These are phyloP conservation scores for Streptanthus diversifolius DNA, from an alignment of 345 rosid genomes.

Conservation along the genomic window DNA sequence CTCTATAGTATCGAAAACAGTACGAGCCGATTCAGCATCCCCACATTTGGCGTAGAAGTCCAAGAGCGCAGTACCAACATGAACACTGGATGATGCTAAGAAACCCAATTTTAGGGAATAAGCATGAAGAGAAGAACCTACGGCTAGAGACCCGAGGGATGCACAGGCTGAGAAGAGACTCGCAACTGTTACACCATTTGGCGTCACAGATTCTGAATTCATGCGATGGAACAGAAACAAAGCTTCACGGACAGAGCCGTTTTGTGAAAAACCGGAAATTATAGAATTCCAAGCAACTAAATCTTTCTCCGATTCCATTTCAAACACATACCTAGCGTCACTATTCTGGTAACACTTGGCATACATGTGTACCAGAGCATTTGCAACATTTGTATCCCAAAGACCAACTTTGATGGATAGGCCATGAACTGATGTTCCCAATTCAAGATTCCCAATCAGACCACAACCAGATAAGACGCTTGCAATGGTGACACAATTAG, in stretches of 20 bases:
- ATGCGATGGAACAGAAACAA: slow-evolving; percentile 53
- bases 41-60: slow-evolving; percentile 86
- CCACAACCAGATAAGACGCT: slow-evolving; percentile 71
- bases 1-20: slow-evolving; percentile 51
- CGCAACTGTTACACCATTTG: slow-evolving; percentile 83
- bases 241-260: slow-evolving; percentile 53
- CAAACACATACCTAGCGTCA: slow-evolving; percentile 62
- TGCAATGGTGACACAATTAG: slow-evolving; percentile 61
- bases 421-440: slow-evolving; percentile 65
- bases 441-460: slow-evolving; percentile 42
- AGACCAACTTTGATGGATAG: slow-evolving; percentile 54
- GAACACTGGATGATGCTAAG: slow-evolving; percentile 49
- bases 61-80: slow-evolving; percentile 77
- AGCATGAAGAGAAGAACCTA: slow-evolving; percentile 74
- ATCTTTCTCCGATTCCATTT: slow-evolving; percentile 44
- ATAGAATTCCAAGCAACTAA: slow-evolving; percentile 82
- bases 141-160: slow-evolving; percentile 45
- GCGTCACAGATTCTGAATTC: slow-evolving; percentile 46
- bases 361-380: slow-evolving; percentile 90
- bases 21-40: slow-evolving; percentile 59
- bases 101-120: slow-evolving; percentile 50
- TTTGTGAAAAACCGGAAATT: slow-evolving; percentile 74
- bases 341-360: slow-evolving; percentile 56
- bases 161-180: slow-evolving; percentile 70
- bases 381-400: slow-evolving; percentile 56